Evolutionary conservation across 495 filamentous ascomycete species (phyloP).

Genomic region (Chaetomium fimeti): DNA sequence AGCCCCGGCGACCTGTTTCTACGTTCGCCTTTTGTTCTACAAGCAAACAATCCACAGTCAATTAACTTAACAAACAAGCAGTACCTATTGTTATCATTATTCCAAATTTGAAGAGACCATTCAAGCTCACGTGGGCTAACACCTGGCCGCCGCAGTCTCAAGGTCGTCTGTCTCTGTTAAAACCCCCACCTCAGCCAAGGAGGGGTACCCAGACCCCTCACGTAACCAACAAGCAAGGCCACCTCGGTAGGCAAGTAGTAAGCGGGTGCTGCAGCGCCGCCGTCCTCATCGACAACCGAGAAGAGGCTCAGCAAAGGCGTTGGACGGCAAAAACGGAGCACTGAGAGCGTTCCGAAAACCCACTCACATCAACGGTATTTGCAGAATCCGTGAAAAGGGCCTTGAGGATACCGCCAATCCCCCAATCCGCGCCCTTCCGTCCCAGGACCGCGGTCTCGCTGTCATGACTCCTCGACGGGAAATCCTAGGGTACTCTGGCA

Average conservation of each 20-base stretch:
- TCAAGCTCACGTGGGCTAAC: background rate
- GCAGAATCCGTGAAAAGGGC: background rate
- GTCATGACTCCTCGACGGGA: background rate
- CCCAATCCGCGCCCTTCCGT: background rate
- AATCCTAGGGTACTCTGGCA: too few relatives aligned
- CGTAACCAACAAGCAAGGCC: background rate
- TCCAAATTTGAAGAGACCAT: background rate
- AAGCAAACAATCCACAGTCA: background rate
- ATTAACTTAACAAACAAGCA: too few relatives aligned
- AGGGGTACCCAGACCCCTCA: constrained; percentile 9
- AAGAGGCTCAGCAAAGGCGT: background rate
- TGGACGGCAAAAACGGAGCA: background rate
- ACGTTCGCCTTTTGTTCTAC: background rate
- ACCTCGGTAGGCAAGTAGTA: too few relatives aligned
- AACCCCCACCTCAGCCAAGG: constrained; percentile 2
- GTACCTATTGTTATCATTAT: background rate
- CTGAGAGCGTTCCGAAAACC: background rate
- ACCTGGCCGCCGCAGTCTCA: background rate
- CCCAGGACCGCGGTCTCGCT: background rate
- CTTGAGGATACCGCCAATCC: background rate
- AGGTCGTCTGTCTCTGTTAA: background rate
- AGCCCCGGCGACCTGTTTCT: background rate
- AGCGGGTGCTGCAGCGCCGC: background rate
- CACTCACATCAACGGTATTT: background rate
- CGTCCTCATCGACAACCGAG: background rate